Conservation (phyloP, 352 stramenopile species). For the Globisporangium spiculum region DNA sequence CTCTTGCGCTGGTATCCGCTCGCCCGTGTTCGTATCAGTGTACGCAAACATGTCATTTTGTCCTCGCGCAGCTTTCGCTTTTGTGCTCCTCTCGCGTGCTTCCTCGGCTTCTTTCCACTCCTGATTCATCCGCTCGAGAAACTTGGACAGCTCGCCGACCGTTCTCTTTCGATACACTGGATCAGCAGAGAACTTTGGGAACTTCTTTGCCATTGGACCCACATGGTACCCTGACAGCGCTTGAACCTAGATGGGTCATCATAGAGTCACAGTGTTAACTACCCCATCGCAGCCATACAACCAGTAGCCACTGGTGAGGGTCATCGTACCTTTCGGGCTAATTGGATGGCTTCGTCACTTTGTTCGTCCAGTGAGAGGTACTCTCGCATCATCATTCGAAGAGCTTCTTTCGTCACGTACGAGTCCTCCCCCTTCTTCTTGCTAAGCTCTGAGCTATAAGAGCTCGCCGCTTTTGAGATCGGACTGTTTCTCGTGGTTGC, state of each 20-base stretch:
- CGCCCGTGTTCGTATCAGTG: constrained; percentile 39
- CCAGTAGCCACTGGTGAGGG: too few relatives aligned
- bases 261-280: not conserved
- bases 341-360: constrained; percentile 38
- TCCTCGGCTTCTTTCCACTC: constrained; percentile 44
- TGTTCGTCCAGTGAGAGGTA: constrained; percentile 39
- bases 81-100: constrained; percentile 37
- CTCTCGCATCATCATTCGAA: constrained; percentile 35
- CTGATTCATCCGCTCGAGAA: constrained; percentile 51
- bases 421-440: not conserved
- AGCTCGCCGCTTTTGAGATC: not conserved
- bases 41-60: constrained; percentile 50
- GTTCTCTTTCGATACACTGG: constrained; percentile 42
- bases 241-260: constrained; percentile 27
- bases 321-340: constrained; percentile 29
- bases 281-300: not conserved
- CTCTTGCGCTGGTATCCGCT: constrained; percentile 24
- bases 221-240: constrained; percentile 41
- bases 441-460: not conserved
- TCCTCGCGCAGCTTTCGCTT: constrained; percentile 26
- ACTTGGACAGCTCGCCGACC: constrained; percentile 28
- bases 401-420: constrained; percentile 11
- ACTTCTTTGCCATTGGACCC: constrained; percentile 30
- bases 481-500: not conserved
- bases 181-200: constrained; percentile 38